A percentile compares a stretch with the other conserved stretches of the same genome.
Conservation (phyloP, 2,329 filamentous ascomycete species). For the Pseudogymnoascus sp. region DNA sequence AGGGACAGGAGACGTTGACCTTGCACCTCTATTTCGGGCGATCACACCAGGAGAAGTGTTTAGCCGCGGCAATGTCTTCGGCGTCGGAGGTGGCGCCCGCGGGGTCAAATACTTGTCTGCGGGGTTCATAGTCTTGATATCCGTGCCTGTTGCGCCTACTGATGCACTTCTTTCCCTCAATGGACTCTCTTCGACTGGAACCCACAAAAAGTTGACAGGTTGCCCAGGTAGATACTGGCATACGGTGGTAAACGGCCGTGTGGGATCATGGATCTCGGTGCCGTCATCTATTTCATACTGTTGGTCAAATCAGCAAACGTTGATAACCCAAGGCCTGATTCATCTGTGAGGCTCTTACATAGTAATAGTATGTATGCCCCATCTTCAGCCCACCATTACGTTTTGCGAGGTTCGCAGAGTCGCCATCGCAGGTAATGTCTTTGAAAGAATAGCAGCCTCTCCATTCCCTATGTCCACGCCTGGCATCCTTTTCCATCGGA, state of each 20-base stretch:
- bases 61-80: slow-evolving; percentile 36
- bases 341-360: slow-evolving; percentile 44
- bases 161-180: slow-evolving; percentile 58
- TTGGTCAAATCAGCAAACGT: background rate
- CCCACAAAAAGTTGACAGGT: slow-evolving; percentile 72
- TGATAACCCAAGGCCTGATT: slow-evolving; percentile 1
- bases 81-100: slow-evolving; percentile 47
- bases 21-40: slow-evolving; percentile 19
- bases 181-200: slow-evolving; percentile 62
- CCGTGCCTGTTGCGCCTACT: slow-evolving; percentile 43
- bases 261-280: slow-evolving; percentile 67
- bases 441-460: slow-evolving; percentile 81
- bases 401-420: slow-evolving; percentile 42
- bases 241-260: slow-evolving; percentile 64
- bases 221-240: slow-evolving; percentile 88
- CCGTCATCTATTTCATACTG: slow-evolving; percentile 80
- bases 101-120: slow-evolving; percentile 68
- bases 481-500: slow-evolving; percentile 71
- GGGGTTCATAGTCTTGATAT: slow-evolving; percentile 71
- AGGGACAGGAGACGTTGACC: slow-evolving; percentile 23
- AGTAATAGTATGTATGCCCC: slow-evolving; percentile 93
- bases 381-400: slow-evolving; percentile 79
- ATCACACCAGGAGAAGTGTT: slow-evolving; percentile 37
- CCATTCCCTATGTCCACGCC: slow-evolving; percentile 72
- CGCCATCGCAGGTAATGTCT: slow-evolving; percentile 75